Evolutionary conservation across 352 stramenopile species (phyloP).

Genomic region (Saprolegnia parasitica): DNA sequence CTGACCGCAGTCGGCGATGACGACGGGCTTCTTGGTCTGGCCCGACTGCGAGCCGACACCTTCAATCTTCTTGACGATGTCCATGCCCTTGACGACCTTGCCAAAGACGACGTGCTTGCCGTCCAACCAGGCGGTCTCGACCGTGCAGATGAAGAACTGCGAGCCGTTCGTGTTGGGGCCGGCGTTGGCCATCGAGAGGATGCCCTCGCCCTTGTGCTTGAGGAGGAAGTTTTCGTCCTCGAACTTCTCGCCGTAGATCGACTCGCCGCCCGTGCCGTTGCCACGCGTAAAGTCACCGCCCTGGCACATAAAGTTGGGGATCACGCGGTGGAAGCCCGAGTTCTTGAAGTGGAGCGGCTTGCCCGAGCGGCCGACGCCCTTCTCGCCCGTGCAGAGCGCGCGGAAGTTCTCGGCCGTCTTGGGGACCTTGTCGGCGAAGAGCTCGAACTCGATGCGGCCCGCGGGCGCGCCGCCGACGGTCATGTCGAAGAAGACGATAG

Average conservation of each 20-base stretch:
- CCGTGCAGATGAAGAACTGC: conserved; percentile 97
- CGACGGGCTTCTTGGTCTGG: conserved; percentile 83
- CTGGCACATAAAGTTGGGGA: conserved; percentile 83
- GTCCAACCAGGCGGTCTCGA: conserved; percentile 87
- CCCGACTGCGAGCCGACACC: conserved; percentile 90
- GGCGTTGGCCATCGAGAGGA: conserved; percentile 95
- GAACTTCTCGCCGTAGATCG: conserved; percentile 95
- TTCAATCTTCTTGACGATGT: conserved; percentile 98
- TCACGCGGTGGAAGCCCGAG: conserved; percentile 87
- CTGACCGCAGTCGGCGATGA: conserved; percentile 95
- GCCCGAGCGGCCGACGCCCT: conserved; percentile 54
- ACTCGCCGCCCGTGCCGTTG: conserved; percentile 92
- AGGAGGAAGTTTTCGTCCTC: conserved; percentile 95
- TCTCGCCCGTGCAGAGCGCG: conserved; percentile 52
- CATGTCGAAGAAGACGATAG: conserved; percentile 98
- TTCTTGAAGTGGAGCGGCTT: conserved; percentile 83
- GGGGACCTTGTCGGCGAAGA: conserved; percentile 83
- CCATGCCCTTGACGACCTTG: conserved; percentile 94
- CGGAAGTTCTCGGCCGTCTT: conserved; percentile 59
- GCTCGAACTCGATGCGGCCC: conserved; percentile 88
- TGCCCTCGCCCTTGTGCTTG: conserved; percentile 88
- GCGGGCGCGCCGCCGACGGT: conserved; percentile 86
- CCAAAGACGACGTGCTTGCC: conserved; percentile 94
- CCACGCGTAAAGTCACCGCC: conserved; percentile 83
- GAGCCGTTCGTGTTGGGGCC: conserved; percentile 96